These are phyloP conservation scores for Phialophora expanda DNA, from an alignment of 2,329 filamentous ascomycete species.

Conservation along the genomic window DNA sequence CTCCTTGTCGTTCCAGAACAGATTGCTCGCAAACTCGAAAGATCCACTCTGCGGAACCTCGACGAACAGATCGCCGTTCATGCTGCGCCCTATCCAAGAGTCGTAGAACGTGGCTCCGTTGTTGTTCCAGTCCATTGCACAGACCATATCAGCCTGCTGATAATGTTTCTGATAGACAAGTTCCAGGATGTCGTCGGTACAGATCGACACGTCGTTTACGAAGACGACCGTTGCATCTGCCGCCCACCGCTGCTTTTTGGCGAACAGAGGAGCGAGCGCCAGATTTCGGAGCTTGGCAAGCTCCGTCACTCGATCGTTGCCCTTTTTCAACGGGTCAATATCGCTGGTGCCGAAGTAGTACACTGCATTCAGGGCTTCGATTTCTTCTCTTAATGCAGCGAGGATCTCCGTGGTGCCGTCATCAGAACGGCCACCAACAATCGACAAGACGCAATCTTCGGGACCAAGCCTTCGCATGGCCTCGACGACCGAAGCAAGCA, in stretches of 20 bases:
- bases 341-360: slow-evolving; percentile 45
- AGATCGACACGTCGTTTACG: slow-evolving; percentile 61
- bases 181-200: slow-evolving; percentile 63
- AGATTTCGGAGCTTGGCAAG: slow-evolving; percentile 61
- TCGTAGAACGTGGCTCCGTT: slow-evolving; percentile 61
- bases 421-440: slow-evolving; percentile 62
- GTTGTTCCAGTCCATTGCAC: slow-evolving; percentile 64
- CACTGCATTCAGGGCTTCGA: slow-evolving; percentile 44
- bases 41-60: slow-evolving; percentile 57
- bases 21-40: slow-evolving; percentile 57
- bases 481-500: slow-evolving; percentile 60
- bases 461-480: slow-evolving; percentile 58
- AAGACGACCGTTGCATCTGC: slow-evolving; percentile 57
- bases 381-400: slow-evolving; percentile 46
- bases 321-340: slow-evolving; percentile 49
- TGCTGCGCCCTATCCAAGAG: slow-evolving; percentile 60
- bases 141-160: slow-evolving; percentile 61
- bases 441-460: slow-evolving; percentile 59
- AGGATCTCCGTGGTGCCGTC: slow-evolving; percentile 62
- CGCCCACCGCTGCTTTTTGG: slow-evolving; percentile 37
- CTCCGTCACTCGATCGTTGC: slow-evolving; percentile 53
- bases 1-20: slow-evolving; percentile 59
- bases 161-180: slow-evolving; percentile 55
- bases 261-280: slow-evolving; percentile 56
- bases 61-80: slow-evolving; percentile 63